Evolutionary conservation across 495 filamentous ascomycete species (phyloP).

Genomic region (Penicillium samsonianum): DNA sequence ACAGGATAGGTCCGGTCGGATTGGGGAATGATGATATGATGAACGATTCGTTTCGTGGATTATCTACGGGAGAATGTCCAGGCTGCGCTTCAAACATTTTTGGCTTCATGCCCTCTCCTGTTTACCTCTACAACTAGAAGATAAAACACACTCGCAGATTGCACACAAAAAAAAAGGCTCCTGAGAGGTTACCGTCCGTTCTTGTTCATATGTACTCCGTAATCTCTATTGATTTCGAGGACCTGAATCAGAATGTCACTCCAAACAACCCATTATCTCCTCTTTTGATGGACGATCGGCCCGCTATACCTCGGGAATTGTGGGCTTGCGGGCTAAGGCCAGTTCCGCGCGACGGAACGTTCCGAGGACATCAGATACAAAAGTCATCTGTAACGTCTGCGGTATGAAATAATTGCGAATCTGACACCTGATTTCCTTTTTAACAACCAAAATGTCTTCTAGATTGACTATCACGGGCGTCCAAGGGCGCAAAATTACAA

Average conservation of each 20-base stretch:
- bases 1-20: neutral
- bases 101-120: neutral
- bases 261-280: neutral
- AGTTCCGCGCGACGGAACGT: conserved; percentile 11
- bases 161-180: neutral
- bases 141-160: neutral
- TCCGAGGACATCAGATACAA: conserved; percentile 9
- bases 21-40: neutral
- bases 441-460: conserved; percentile 8
- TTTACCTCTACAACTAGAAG: neutral
- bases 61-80: neutral
- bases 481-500: conserved; percentile 23
- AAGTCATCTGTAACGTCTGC: neutral
- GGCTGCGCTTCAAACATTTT: neutral
- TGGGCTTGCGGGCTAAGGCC: neutral
- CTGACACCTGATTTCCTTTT: too few relatives aligned
- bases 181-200: neutral
- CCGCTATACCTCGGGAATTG: neutral
- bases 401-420: neutral
- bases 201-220: too few relatives aligned
- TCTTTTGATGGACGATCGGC: neutral
- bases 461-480: conserved; percentile 19
- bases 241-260: neutral
- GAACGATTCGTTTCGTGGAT: neutral
- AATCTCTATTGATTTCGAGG: neutral